Base-by-base conservation (phyloP, 148 eudicot species). In the Tetragonia tetragonoides region DNA sequence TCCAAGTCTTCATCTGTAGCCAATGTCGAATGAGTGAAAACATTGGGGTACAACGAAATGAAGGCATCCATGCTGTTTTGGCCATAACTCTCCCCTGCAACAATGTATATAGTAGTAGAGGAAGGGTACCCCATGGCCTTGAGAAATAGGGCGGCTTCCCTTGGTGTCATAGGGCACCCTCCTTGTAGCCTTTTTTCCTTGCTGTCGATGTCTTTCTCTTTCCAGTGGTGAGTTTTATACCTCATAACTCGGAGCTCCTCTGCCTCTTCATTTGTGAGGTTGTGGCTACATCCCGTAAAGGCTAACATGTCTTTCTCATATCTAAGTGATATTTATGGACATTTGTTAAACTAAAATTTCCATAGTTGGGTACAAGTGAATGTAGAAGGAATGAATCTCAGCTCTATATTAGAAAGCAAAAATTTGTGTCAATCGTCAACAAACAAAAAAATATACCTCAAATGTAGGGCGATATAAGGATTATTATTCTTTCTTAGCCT, bases 251-350 rank as follows among this genome's bases (percentile, higher is more conserved):
- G 60, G 0, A 89, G 87, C 79, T 87, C 88, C 72, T 81, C 70
- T 0, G 83, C 80, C 77, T 89, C 93, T 42, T 76, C 60, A 4
- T 74, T 24, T 9, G 85, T 84, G 8, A 89, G 85, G 47, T 79
- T 76, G 73, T 87, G 88, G 53, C 62, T 84, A 78, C 92, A 89
- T 10, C 92, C 92, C 3, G 90, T 89, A 61, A 89, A 89, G 6
- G 92, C 89, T 18, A 89, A 78, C 87, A 89, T 89, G 73, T 87
- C 90, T 77, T 86, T 89, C 70, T 89, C 92, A 38, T 87, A 89
- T 72, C 92, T 89, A 68, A 46, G 66, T 8, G 42, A 78, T 44
- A 1, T 46, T 2, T 6, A 57, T 17, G 39, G 9, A 39, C n/a
- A 57, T 6, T 49, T 49, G 11, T 9, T 49, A 49, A 49, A 49